These are phyloP conservation scores for Hanseniaspora occidentalis DNA, from an alignment of 805 yeast species.

Conservation along the genomic window DNA sequence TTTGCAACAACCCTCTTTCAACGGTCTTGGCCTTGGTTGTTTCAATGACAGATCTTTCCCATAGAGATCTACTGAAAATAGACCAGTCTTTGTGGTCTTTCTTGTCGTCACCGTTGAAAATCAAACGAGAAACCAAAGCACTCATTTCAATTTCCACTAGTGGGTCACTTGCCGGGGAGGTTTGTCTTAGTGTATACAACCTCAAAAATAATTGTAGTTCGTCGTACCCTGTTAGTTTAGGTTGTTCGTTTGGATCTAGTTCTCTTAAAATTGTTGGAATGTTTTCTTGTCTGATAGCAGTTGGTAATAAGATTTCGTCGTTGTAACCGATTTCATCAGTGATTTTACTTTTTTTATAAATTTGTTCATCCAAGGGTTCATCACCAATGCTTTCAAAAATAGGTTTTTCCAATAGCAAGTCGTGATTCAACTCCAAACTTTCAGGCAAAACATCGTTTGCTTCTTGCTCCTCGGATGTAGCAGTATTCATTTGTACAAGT, in stretches of 20 bases:
- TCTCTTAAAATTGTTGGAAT: slow-evolving; percentile 42
- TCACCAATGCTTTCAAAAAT: slow-evolving; percentile 45
- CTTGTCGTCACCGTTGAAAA: slow-evolving; percentile 31
- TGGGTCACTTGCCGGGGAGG: slow-evolving; percentile 58
- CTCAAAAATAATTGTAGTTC: slow-evolving; percentile 61
- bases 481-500: slow-evolving; percentile 20
- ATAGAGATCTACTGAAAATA: slow-evolving; percentile 65
- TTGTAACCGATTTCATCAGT: slow-evolving; percentile 28
- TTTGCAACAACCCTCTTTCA: slow-evolving; percentile 87
- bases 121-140: slow-evolving; percentile 62
- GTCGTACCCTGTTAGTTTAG: slow-evolving; percentile 58
- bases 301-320: slow-evolving; percentile 42
- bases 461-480: slow-evolving; percentile 11
- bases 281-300: slow-evolving; percentile 46
- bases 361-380: slow-evolving; percentile 31
- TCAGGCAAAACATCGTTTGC: slow-evolving; percentile 33
- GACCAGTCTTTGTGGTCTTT: slow-evolving; percentile 51
- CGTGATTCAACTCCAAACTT: slow-evolving; percentile 55
- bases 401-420: slow-evolving; percentile 65
- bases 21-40: slow-evolving; percentile 71
- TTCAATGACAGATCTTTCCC: slow-evolving; percentile 84
- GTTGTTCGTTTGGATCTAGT: slow-evolving; percentile 76
- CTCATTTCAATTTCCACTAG: slow-evolving; percentile 73
- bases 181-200: slow-evolving; percentile 46
- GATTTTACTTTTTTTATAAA: slow-evolving; percentile 25